Base-by-base conservation (phyloP, 768 basidiomycete species). In the Kwoniella botswanensis region DNA sequence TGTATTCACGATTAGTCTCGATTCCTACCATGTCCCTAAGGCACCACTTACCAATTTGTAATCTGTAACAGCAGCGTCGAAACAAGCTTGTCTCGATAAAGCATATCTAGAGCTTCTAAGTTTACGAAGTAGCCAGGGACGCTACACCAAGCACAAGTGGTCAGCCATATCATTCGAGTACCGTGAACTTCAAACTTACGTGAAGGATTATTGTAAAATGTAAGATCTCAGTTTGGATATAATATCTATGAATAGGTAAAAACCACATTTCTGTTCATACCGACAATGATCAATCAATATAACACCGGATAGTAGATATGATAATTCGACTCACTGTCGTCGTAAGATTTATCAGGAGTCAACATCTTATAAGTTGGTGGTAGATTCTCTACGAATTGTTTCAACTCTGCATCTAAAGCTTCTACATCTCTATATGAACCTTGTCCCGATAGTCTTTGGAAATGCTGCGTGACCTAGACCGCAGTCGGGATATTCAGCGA, bases 61-160 rank as follows among this genome's bases (percentile, higher is more conserved):
- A 82, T 96, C 94, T 78, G 89, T 90, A 75, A 93, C 88, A 4
- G 94, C 93, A 13, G 92, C 93, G 71, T 96, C 93, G 77, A 96
- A 95, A 81, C 93, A 97, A 15, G 93, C 94, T 65, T 85, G 86
- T 50, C 94, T 86, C 10, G 94, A 96, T 41, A 90, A 89, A 52
- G 88, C 85, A 84, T 92, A 95, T 21, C 92, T 90, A 77, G 93
- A 92, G 52, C 90, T 90, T 78, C 88, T 87, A 58, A 94, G 86
- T 58, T 89, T 88, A 62, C 93, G 89, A 53, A 97, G 85, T 52
- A 97, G 86, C 83, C 95, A 97, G 2, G 94, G 94, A 41, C 94
- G 88, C 83, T 96, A 91, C 12, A 15, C 3, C 22, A 7, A 24
- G 7, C 42, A 62, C 18, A 10, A 46, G 11, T 43, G 41, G 7